Percentiles rank a stretch among this genome's conserved stretches.
phyloP scores from a whole-genome alignment of 2,329 filamentous ascomycete species.

The Cordyceps farinosa region DNA sequence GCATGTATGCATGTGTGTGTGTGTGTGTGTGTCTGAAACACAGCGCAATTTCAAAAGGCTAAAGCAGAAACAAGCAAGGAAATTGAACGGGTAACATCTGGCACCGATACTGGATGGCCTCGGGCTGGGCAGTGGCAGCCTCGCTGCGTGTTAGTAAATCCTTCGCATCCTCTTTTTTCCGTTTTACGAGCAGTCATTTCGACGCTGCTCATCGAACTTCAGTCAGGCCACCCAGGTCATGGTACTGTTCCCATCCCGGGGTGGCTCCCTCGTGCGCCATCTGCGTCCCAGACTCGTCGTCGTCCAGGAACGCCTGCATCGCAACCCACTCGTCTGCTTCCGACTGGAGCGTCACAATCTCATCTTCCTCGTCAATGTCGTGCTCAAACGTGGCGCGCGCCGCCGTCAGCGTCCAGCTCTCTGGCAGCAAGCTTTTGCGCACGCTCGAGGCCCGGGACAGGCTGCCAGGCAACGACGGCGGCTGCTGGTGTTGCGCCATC shows the following conservation, averaged over 20 bases:
- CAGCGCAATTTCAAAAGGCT: not conserved
- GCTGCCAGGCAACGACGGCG: not conserved
- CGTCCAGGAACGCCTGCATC: slow-evolving; percentile 37
- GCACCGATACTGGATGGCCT: slow-evolving; percentile 12
- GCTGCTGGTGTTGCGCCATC: slow-evolving; percentile 8
- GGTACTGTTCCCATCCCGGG: slow-evolving; percentile 45
- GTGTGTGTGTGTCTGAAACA: not conserved
- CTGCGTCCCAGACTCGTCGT: slow-evolving; percentile 19
- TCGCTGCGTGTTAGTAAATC: not conserved
- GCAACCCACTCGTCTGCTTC: slow-evolving; percentile 36
- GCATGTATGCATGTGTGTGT: not conserved
- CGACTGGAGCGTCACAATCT: slow-evolving; percentile 21
- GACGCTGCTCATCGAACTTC: slow-evolving; percentile 31
- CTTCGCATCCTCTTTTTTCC: not conserved
- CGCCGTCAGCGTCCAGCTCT: slow-evolving; percentile 19
- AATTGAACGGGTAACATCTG: not conserved
- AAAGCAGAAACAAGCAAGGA: not conserved
- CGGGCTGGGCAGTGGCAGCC: slow-evolving; percentile 3
- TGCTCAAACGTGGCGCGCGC: slow-evolving; percentile 9
- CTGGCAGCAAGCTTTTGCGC: slow-evolving; percentile 22
- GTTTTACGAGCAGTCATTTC: not conserved
- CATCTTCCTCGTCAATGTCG: slow-evolving; percentile 28
- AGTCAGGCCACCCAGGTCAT: slow-evolving; percentile 44
- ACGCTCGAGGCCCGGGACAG: slow-evolving; percentile 8
- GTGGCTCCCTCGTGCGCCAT: slow-evolving; percentile 26